Base-by-base conservation (phyloP, 192 early-diverging fungal species). In the Mycoemilia scoparia region DNA sequence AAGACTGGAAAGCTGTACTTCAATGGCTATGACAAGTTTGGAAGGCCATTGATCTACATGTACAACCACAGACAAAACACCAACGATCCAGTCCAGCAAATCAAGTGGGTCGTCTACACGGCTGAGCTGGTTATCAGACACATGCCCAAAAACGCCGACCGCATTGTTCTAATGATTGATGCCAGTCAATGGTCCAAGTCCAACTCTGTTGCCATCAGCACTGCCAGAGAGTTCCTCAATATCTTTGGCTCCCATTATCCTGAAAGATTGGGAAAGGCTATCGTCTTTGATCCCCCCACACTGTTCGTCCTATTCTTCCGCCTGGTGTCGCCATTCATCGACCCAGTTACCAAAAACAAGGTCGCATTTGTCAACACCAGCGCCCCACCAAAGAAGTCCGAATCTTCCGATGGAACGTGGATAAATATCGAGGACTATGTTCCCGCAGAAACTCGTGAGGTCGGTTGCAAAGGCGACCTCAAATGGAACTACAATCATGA, bases 211-310 rank as follows among this genome's bases (percentile, higher is more conserved):
- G 69, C 75, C 15, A 51, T 87, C 4, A 68, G 66, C 5, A 73
- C 82, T 1, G 71, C 74, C 7, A 82, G 73, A 22, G 70, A 86
- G 39, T 85, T 88, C 39, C 57, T 91, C 34, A 49, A 83, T 27
- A 72, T 83, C 13, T 54, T 96, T 15, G 70, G 73, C 21, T 74
- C 71, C 34, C 91, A 96, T 63, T 96, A 91, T 38, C 87, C 87
- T 4, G 90, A 96, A 60, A 65, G 79, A 35, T 54, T 85, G 26
- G 72, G 75, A 29, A 57, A 62, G 19, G 69, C 66, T 1, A 76
- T 74, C 24, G 64, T 88, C 24, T 64, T 86, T 24, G 64, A 77
- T 52, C 81, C 85, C 20, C 81, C 79, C 29, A 84, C 77, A 77
- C 77, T 86, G 44, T 79, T 95, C 46, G 73, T 69, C 49, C 71